These are phyloP conservation scores for Agapanthus africanus DNA, from an alignment of 106 monocot species.

Conservation along the genomic window DNA sequence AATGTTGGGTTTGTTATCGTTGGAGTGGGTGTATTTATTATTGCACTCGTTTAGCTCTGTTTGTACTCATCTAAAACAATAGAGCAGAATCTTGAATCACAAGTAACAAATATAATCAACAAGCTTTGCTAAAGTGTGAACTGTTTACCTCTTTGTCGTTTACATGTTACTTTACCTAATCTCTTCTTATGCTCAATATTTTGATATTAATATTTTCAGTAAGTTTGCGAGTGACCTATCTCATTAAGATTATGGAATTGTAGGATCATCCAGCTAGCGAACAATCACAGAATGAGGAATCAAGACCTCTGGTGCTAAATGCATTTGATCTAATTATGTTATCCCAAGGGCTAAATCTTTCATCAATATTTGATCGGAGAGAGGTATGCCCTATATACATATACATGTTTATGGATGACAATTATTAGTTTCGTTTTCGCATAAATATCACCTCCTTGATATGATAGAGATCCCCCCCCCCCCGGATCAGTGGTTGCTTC, in stretches of 20 bases:
- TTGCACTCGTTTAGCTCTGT: not conserved
- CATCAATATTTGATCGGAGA: constrained; percentile 81
- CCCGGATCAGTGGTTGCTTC: not conserved
- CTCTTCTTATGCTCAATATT: not conserved
- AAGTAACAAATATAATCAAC: not conserved
- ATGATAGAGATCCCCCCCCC: not conserved
- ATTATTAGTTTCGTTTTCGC: not conserved
- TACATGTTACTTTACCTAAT: not conserved
- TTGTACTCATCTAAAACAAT: not conserved
- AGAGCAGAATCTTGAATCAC: not conserved
- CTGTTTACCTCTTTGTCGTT: not conserved
- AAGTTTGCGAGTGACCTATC: not conserved
- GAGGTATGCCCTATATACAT: constrained; percentile 44
- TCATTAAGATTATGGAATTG: constrained; percentile 1
- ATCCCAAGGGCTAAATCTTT: constrained; percentile 86
- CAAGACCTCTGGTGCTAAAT: constrained; percentile 81
- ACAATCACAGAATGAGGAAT: constrained; percentile 29
- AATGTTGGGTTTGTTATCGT: not conserved
- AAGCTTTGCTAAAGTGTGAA: not conserved
- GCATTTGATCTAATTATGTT: constrained; percentile 96
- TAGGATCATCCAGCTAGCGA: constrained; percentile 66
- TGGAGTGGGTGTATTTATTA: not conserved
- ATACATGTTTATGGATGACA: not conserved
- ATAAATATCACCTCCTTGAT: not conserved
- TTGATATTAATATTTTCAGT: not conserved